These are phyloP conservation scores for Ustilago hordei DNA, from an alignment of 1,284 basidiomycete species.

Conservation along the genomic window DNA sequence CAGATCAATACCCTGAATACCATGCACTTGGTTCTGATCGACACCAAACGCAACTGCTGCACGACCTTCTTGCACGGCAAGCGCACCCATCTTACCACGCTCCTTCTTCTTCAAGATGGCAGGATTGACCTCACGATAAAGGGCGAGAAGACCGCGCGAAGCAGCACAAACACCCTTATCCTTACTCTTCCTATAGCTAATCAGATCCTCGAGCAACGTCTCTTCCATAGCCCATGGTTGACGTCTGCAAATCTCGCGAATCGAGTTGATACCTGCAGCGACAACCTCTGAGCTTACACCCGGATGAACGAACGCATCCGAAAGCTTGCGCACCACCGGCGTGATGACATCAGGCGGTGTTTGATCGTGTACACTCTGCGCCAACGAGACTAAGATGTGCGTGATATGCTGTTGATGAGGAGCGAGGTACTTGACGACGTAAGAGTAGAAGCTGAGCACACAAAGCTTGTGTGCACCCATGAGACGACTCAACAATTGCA, in stretches of 20 bases:
- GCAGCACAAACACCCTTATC: conserved; percentile 94
- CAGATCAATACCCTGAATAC: conserved; percentile 81
- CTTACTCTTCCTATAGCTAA: conserved; percentile 93
- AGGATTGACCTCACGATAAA: conserved; percentile 98
- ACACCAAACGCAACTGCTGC: conserved; percentile 80
- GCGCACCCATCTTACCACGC: conserved; percentile 71
- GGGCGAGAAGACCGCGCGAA: conserved; percentile 84
- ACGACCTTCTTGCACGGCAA: conserved; percentile 60
- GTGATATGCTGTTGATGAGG: conserved; percentile 94
- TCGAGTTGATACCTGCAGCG: conserved; percentile 92
- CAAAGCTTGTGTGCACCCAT: conserved; percentile 93
- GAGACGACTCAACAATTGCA: conserved; percentile 96
- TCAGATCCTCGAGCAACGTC: conserved; percentile 88
- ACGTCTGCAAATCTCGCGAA: conserved; percentile 89
- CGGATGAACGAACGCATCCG: conserved; percentile 96
- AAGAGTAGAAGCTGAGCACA: conserved; percentile 96
- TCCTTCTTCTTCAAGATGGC: conserved; percentile 89
- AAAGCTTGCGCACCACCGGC: conserved; percentile 90
- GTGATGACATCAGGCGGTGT: conserved; percentile 93
- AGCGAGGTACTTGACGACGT: conserved; percentile 89
- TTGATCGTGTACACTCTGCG: conserved; percentile 93
- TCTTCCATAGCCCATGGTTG: conserved; percentile 97
- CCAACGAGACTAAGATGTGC: conserved; percentile 91
- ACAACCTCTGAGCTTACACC: conserved; percentile 96
- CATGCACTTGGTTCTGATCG: conserved; percentile 76